phyloP scores from a whole-genome alignment of 2,329 filamentous ascomycete genomes.

The Fusarium armeniacum region DNA sequence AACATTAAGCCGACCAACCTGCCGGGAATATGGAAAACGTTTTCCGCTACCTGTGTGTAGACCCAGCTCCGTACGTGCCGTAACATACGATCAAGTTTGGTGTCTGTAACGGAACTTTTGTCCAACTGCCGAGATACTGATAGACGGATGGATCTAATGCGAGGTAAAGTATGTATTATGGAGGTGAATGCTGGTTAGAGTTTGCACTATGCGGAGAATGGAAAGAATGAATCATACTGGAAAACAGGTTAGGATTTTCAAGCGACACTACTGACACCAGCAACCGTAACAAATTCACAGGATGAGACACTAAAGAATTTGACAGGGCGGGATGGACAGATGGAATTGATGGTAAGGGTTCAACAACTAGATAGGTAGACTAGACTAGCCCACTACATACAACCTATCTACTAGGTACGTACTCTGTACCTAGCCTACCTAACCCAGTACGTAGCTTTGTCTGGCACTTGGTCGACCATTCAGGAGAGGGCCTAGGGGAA shows the following conservation, averaged over 20 bases:
- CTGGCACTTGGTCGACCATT: conserved; percentile 9
- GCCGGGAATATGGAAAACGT: conserved; percentile 31
- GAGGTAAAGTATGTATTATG: background rate
- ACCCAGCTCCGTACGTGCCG: background rate
- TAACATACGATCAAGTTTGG: conserved; percentile 6
- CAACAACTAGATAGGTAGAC: background rate
- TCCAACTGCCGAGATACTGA: conserved; percentile 35
- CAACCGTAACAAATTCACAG: background rate
- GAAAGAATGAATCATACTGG: background rate
- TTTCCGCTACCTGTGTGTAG: conserved; percentile 11
- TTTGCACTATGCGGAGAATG: conserved; percentile 18
- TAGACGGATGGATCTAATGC: conserved; percentile 7
- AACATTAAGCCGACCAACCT: conserved; percentile 38
- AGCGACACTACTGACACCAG: background rate
- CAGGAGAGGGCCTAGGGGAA: conserved; percentile 20
- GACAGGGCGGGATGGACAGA: conserved; percentile 11
- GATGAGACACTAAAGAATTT: conserved; percentile 5
- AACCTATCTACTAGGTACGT: background rate
- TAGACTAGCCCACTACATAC: no score
- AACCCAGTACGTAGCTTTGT: background rate
- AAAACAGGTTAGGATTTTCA: background rate
- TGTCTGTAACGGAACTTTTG: conserved; percentile 10
- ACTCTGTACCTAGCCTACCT: no score
- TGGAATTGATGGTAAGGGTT: conserved; percentile 1
- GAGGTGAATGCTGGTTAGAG: conserved; percentile 4